A percentile compares a stretch with the other conserved stretches of the same genome.
phyloP scores from a whole-genome alignment of 2,329 filamentous ascomycete genomes.

The Colletotrichum sp. region DNA sequence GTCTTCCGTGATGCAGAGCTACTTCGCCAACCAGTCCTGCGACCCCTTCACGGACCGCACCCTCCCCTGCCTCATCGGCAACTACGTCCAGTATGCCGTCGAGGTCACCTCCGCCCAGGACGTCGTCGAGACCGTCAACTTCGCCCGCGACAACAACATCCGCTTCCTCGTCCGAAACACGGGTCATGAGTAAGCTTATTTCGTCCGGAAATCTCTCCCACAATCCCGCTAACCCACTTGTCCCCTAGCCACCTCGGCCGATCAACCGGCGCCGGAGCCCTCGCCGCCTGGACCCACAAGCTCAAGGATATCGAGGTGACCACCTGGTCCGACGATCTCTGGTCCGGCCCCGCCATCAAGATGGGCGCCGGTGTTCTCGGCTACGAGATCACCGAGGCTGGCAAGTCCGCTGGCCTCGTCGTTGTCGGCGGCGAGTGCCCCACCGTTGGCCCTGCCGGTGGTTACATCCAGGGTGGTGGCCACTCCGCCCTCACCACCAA shows the following conservation, averaged over 20 bases:
- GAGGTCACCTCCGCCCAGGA: conserved; percentile 34
- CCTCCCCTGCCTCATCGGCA: conserved; percentile 46
- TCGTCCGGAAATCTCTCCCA: conserved; percentile 11
- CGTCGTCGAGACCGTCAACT: conserved; percentile 36
- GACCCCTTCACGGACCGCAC: conserved; percentile 41
- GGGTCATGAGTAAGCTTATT: conserved; percentile 31
- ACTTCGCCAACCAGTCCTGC: conserved; percentile 41
- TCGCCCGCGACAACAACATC: conserved; percentile 41
- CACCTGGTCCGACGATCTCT: conserved; percentile 42
- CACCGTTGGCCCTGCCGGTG: conserved; percentile 63
- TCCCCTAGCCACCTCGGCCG: conserved; percentile 39
- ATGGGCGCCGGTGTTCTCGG: conserved; percentile 59
- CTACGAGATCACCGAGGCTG: conserved; percentile 39
- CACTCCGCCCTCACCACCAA: conserved; percentile 57
- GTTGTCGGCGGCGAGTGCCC: conserved; percentile 55
- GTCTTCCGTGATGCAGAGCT: conserved; percentile 45
- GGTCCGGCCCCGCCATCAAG: conserved; percentile 55
- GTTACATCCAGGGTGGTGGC: conserved; percentile 66
- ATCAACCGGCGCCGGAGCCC: conserved; percentile 43
- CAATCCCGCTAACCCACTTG: neutral
- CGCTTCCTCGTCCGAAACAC: conserved; percentile 40
- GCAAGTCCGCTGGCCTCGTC: conserved; percentile 23
- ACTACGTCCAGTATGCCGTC: conserved; percentile 45
- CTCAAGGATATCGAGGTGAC: conserved; percentile 47
- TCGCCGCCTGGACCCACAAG: conserved; percentile 43